Evolutionary conservation across 352 stramenopile genomes (phyloP), one percentile per base, ranked within the genome.

Genomic region (Globisporangium okanoganense): DNA sequence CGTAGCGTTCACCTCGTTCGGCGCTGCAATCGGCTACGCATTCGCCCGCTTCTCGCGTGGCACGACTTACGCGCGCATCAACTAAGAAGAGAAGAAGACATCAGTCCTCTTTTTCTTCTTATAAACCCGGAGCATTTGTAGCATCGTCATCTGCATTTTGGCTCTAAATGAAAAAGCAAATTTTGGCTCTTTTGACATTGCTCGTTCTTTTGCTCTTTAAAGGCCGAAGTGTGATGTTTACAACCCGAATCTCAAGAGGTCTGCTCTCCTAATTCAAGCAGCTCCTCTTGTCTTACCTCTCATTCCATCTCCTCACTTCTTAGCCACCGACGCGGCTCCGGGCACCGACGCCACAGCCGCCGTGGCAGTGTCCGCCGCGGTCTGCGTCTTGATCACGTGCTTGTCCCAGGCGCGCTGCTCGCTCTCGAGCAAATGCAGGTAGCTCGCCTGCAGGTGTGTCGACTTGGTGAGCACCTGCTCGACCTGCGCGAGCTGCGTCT

Each of bases 401-500:
- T 49, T 16, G 58, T 58, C 38, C 58, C 58, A 64, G 35, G 58
- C 45, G n/a, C 22, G 47, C 18, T 41, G 31, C 18, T 57, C 50
- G 20, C 59, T 53, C 20, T 87, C 56, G 36, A 92, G 62, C 61
- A 92, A 45, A 54, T 87, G 75, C 50, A 91, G 49, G 69, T 91
- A 89, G 45, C 73, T 89, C 45, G 81, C 72, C 65, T 90, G 79
- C 56, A 93, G 57, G 6, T 69, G 78, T 52, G 82, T 87, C 7
- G 72, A 69, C 65, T 90, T 91, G 45, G 58, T 74, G 25, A 93
- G 81, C 57, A 90, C 83, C 3, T 79, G 57, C 27, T 91, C 76
- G 5, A 75, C 69, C 35, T 83, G 67, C 10, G 69, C 64, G n/a
- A 93, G 56, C 43, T 82, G 69, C 22, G 73, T 51, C 24, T 67